Evolutionary conservation across 768 basidiomycete genomes (phyloP).

Genomic region (Termitomyces sp.): DNA sequence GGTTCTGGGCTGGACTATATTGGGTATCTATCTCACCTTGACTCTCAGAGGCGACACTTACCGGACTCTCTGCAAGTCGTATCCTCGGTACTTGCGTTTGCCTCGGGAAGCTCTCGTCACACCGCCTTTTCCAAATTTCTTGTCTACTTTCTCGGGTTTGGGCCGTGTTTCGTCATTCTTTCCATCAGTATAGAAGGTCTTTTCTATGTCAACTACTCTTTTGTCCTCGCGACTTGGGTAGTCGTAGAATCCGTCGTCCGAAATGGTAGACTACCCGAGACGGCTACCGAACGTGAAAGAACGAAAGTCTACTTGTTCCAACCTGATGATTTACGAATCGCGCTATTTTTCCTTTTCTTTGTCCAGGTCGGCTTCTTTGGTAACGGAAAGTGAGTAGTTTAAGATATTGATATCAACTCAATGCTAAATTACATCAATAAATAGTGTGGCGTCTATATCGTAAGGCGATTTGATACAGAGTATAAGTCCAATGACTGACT

Average conservation of each 20-base stretch:
- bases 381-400: constrained; percentile 65
- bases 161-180: constrained; percentile 70
- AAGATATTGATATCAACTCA: background rate
- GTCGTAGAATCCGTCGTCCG: constrained; percentile 43
- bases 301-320: constrained; percentile 36
- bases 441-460: constrained; percentile 80
- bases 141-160: constrained; percentile 64
- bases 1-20: constrained; percentile 53
- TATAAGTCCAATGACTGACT: background rate
- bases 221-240: constrained; percentile 62
- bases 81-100: constrained; percentile 48
- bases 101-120: constrained; percentile 25
- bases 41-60: background rate
- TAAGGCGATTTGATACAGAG: constrained; percentile 26
- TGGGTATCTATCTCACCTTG: constrained; percentile 34
- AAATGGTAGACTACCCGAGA: constrained; percentile 4
- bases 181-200: constrained; percentile 80
- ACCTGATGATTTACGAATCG: constrained; percentile 63
- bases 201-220: constrained; percentile 68
- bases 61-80: constrained; percentile 26
- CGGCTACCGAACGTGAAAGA: constrained; percentile 2
- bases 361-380: constrained; percentile 86
- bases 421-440: background rate
- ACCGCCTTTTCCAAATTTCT: constrained; percentile 46
- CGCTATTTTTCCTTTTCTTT: constrained; percentile 80